Conservation (phyloP, 441 rosid genomes). For the Dalechampia spathulata region DNA sequence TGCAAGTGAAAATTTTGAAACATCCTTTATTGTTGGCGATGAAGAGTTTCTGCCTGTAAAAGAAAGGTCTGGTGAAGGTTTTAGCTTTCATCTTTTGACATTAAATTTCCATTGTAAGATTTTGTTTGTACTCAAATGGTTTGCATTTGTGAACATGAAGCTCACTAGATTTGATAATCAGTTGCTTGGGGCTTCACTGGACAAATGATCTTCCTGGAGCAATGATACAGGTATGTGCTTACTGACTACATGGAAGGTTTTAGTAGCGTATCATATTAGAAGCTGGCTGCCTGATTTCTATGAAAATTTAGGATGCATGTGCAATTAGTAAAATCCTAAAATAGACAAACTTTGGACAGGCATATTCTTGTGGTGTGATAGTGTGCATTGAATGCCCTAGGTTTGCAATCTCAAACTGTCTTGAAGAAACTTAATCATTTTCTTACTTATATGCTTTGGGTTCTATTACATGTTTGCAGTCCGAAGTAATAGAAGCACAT, state of each 20-base stretch:
- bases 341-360: too few species aligned
- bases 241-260: too few species aligned
- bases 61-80: constrained; percentile 46
- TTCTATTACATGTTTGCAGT: too few species aligned
- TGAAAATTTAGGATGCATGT: background rate
- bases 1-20: constrained; percentile 40
- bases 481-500: too few species aligned
- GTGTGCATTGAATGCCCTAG: too few species aligned
- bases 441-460: too few species aligned
- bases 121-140: constrained; percentile 10
- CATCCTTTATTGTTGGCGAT: constrained; percentile 73
- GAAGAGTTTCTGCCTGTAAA: constrained; percentile 89
- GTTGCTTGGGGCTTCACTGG: constrained; percentile 98
- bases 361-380: too few species aligned
- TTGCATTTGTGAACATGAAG: constrained; percentile 39
- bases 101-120: constrained; percentile 1
- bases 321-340: background rate
- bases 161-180: constrained; percentile 85
- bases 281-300: constrained; percentile 1
- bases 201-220: constrained; percentile 99
- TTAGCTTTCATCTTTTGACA: background rate
- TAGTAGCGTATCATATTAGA: too few species aligned
- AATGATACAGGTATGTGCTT: constrained; percentile 71
- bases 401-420: too few species aligned
- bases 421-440: too few species aligned